Evolutionary conservation across 352 stramenopile genomes (phyloP).

Genomic region (Phytophthora europaea): DNA sequence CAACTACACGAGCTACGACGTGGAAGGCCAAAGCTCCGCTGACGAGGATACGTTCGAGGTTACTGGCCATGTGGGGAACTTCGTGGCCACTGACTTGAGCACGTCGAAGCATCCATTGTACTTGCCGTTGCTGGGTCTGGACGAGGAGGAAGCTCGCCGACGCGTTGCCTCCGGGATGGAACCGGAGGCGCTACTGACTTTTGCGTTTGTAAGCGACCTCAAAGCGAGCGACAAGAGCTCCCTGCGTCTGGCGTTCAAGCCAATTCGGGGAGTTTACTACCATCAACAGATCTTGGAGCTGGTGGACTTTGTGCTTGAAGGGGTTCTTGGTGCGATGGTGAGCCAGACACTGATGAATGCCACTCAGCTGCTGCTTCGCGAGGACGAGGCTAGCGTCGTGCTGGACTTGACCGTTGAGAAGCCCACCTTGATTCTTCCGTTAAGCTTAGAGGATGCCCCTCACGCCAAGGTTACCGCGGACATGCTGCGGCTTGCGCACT

Average conservation of each 20-base stretch:
- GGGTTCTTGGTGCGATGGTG: conserved; percentile 78
- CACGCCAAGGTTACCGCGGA: conserved; percentile 74
- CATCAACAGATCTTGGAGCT: conserved; percentile 89
- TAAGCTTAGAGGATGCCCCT: conserved; percentile 58
- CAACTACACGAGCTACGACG: conserved; percentile 48
- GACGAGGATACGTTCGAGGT: conserved; percentile 43
- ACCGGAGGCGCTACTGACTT: conserved; percentile 33
- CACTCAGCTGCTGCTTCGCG: conserved; percentile 75
- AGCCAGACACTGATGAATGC: conserved; percentile 75
- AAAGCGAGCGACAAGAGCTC: conserved; percentile 48
- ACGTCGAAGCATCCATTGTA: conserved; percentile 77
- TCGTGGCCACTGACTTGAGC: conserved; percentile 79
- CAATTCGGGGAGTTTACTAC: conserved; percentile 84
- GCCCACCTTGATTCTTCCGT: conserved; percentile 76
- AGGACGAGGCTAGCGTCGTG: conserved; percentile 67
- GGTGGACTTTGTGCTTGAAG: conserved; percentile 86
- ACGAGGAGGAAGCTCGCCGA: conserved; percentile 42
- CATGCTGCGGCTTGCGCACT: conserved; percentile 65
- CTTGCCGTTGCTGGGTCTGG: conserved; percentile 70
- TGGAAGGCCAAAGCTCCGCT: conserved; percentile 7
- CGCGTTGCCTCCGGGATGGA: conserved; percentile 12
- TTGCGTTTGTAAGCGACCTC: conserved; percentile 35
- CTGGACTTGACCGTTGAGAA: conserved; percentile 64
- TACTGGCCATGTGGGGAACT: conserved; percentile 72
- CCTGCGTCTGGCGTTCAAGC: conserved; percentile 64